Evolutionary conservation across 257 asterid genomes (phyloP), one percentile per base, ranked within the genome.

Genomic region (Oldenlandia corymbosa): DNA sequence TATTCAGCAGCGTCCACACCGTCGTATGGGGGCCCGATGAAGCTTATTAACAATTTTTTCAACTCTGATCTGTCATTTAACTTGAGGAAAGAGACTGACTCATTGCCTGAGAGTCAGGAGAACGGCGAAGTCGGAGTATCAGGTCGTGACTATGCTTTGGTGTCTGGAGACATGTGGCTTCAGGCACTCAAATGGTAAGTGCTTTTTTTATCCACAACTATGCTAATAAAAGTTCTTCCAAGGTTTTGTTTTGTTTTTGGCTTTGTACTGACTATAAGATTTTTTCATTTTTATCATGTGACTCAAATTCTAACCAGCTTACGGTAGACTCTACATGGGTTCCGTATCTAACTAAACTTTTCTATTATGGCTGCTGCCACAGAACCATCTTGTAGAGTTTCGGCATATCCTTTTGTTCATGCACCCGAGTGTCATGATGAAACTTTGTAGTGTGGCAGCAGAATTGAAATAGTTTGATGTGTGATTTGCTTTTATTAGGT

Each of bases 21-120:
- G 27, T 82, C 86, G 27, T 81, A 78, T 71, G 97, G 91, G 59
- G 93, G 92, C 70, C 93, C 97, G 20, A 89, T 89, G 95, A 92
- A 85, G 77, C 62, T 89, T 68, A 78, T 89, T 32, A 89, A 84
- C 90, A 87, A 81, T 71, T 78, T 92, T 68, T 89, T 92, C 71
- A 85, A 71, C 74, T 81, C 95, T 52, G 99, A 89, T 70, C 75
- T 89, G 54, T 83, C 84, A 63, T 87, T 87, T 71, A 84, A 81
- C 79, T 81, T 89, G 69, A 84, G 76, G 76, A 87, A 87, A 81
- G 96, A 85, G 60, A 89, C 85, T 36, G 85, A 81, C 54, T 45
- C 77, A 5, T 75, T 64, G 56, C 68, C 68, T 47, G 58, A 69
- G 80, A 77, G 69, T 62, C 73, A 74, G 53, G 88, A 67, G 69